Conservation (phyloP, 331 rosid genomes). For the Cucumis variabilis region DNA sequence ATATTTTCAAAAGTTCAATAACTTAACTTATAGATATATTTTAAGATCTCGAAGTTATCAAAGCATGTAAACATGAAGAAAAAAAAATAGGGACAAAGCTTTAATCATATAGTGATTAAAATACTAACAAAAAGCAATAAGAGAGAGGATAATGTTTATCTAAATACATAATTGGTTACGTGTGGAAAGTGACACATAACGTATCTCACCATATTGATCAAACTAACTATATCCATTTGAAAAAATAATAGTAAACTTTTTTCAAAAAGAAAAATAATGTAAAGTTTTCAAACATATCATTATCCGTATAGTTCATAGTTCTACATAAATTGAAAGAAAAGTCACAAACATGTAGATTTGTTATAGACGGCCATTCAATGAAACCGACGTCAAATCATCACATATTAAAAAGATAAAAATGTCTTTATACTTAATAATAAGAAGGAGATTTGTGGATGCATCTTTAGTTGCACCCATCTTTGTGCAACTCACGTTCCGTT, state of each 20-base stretch:
- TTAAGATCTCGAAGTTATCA: too few relatives aligned
- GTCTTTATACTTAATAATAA: too few relatives aligned
- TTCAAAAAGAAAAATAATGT: not conserved
- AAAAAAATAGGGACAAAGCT: too few relatives aligned
- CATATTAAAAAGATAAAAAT: not conserved
- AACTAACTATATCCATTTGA: slow-evolving; percentile 2
- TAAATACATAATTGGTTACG: not conserved
- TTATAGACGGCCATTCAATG: too few relatives aligned
- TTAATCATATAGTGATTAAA: not conserved
- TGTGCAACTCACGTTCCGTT: too few relatives aligned
- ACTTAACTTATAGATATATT: too few relatives aligned
- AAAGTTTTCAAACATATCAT: not conserved
- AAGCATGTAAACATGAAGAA: too few relatives aligned
- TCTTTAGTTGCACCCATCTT: too few relatives aligned
- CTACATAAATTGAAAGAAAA: not conserved
- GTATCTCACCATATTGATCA: not conserved
- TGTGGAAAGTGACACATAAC: not conserved
- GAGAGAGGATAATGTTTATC: not conserved
- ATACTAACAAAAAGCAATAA: not conserved
- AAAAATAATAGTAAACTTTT: not conserved
- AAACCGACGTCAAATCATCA: too few relatives aligned
- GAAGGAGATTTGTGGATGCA: too few relatives aligned
- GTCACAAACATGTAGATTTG: not conserved
- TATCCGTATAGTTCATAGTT: not conserved
- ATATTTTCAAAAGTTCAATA: too few relatives aligned